Evolutionary conservation across 768 basidiomycete species (phyloP), one percentile per base, ranked within the genome.

Genomic region (Termitomyces eurrhizus): DNA sequence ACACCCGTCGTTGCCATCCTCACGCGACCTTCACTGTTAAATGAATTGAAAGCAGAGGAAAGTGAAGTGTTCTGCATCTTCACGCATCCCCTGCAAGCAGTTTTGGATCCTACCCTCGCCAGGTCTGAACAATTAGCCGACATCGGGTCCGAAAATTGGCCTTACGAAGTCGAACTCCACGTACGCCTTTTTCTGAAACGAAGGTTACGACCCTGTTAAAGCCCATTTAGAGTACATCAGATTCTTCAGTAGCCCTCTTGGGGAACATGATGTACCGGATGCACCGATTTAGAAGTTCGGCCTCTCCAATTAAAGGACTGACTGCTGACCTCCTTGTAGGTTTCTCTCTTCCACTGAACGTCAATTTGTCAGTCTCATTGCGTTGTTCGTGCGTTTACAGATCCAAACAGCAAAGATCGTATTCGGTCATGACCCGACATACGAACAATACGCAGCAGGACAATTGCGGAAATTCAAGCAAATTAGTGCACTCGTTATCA

Each of bases 1-100:
- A 89, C 86, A 0, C 93, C 94, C 0, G 84, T 95, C 2, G 79
- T 95, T 26, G 87, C 90, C 3, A 68, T 92, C 57, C 75, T 93
- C 35, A 83, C 84, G 11, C 75, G 87, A 48, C 70, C 74, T 0
- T 68, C 76, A 4, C 29, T 93, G 1, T 74, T 95, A 2, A 68
- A 73, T 0, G 65, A 67, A 18, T 76, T 95, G 4, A 74, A 70
- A 24, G 83, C 89, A 2, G 80, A 81, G 16, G 80, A 80, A 39
- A 80, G 77, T 7, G 90, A 96, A 69, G 94, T 96, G 2, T 84
- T 87, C 16, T 75, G 74, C 1, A 93, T 95, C 63, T 96, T 95
- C 69, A 82, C 81, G 54, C 88, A 94, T 66, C 91, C 90, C 0
- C 75, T 96, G 0, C 83, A 87, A 63, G 90, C 88, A 1, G 67